These are phyloP conservation scores for Coleophoma cylindrospora DNA, from an alignment of 2,329 filamentous ascomycete genomes.

Conservation along the genomic window DNA sequence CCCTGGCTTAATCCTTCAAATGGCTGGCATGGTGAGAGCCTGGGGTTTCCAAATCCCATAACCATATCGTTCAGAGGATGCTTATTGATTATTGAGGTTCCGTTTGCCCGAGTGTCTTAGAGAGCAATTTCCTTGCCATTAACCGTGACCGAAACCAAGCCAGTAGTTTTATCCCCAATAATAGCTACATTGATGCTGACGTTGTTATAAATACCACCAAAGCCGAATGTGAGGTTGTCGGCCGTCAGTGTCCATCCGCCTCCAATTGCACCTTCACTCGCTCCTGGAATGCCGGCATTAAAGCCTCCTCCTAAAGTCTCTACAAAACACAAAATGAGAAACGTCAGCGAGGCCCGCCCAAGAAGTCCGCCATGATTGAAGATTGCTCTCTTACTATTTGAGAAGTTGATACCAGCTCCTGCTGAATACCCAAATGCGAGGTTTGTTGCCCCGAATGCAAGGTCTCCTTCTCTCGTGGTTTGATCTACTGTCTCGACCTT, in stretches of 20 bases:
- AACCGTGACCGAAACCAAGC: neutral
- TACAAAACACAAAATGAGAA: neutral
- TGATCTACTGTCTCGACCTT: neutral
- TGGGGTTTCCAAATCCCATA: too few relatives aligned
- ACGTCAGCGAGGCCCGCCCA: neutral
- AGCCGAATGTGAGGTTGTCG: neutral
- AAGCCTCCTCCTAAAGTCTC: neutral
- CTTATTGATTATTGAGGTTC: too few relatives aligned
- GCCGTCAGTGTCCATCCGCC: neutral
- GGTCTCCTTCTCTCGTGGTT: neutral
- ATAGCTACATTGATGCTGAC: neutral
- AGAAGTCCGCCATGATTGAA: neutral
- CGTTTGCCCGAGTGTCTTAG: neutral
- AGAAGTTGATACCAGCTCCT: neutral
- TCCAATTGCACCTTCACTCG: neutral
- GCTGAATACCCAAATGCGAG: slow-evolving; percentile 1
- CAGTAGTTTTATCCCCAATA: neutral
- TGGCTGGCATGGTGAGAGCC: too few relatives aligned
- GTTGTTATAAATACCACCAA: neutral
- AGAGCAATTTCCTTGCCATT: slow-evolving; percentile 1
- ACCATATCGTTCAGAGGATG: too few relatives aligned
- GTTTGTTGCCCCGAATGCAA: neutral
- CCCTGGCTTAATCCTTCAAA: too few relatives aligned
- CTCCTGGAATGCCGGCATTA: neutral
- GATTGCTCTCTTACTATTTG: neutral